Evolutionary conservation across 78 protist genomes (phyloP), one percentile per base, ranked within the genome.

Genomic region (Anaeramoeba ignava): DNA sequence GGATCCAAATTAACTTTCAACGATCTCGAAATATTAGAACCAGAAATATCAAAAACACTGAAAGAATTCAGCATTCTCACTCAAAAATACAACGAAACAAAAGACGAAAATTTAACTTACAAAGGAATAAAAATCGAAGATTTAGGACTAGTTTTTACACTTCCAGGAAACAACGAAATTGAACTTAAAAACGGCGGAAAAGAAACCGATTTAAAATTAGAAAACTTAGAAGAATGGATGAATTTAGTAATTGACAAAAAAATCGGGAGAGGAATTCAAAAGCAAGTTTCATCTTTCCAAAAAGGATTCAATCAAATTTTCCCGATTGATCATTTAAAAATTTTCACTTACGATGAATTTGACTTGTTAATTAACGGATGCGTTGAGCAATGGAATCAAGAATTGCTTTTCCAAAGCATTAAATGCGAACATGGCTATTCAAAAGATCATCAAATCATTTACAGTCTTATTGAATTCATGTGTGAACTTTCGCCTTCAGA

Each of bases 251-350:
- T 85, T 1, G 42, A 40, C 34, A 79, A 42, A 78, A 38, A 81
- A 40, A 80, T 91, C 27, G 37, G 78, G 78, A 3, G 1, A 17
- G 94, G 92, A 39, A 91, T 91, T 0, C 8, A 3, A 8, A 73
- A 54, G 33, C 94, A 90, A 34, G 1, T 91, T 36, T 86, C 78
- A 3, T 80, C 93, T 0, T 91, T 91, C 81, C 67, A 81, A 31
- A 82, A 82, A 1, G 94, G 92, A 41, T 89, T 91, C 83, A 73
- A 87, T 27, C 84, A 34, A 12, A 86, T 89, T 17, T 73, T 91
- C 84, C 81, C 89, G 33, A 84, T 91, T 33, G 0, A 40, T 0
- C 82, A 68, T 42, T 68, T 91, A 27, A 3, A 38, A n/a, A 40
- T 88, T 38, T 91, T 91, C 78, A 67, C 87, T 1, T 38, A 42